A percentile compares a stretch with the other conserved stretches of the same genome.
These are phyloP conservation scores for Fonsecaea nubica DNA, from an alignment of 2,329 filamentous ascomycete genomes.

Conservation along the genomic window DNA sequence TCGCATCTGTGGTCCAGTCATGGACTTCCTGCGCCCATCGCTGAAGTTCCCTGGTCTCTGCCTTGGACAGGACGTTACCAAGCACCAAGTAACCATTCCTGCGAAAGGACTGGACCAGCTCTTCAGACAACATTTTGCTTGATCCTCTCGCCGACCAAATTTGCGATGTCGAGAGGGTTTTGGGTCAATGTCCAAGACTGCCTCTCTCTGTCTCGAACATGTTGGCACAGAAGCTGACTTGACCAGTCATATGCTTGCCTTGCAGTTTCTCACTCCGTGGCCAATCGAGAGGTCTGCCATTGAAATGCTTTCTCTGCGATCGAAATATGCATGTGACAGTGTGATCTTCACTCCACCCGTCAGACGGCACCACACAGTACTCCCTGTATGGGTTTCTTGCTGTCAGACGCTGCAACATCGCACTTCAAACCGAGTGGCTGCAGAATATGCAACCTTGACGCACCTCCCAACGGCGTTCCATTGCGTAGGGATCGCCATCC, in stretches of 20 bases:
- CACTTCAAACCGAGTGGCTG: slow-evolving; percentile 18
- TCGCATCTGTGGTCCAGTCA: slow-evolving; percentile 41
- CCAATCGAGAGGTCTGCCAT: background rate
- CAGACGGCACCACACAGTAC: background rate
- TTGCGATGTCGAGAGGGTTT: background rate
- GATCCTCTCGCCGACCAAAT: background rate
- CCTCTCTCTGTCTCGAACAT: background rate
- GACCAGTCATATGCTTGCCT: background rate
- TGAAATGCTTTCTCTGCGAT: background rate
- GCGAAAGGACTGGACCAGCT: slow-evolving; percentile 10
- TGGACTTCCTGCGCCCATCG: slow-evolving; percentile 48
- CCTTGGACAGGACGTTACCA: slow-evolving; percentile 15
- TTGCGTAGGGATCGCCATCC: slow-evolving; percentile 12
- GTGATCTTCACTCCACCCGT: background rate
- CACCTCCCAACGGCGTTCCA: background rate
- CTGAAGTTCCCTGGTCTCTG: slow-evolving; percentile 31
- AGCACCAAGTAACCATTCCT: slow-evolving; percentile 19
- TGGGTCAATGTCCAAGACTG: background rate
- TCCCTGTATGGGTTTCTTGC: background rate
- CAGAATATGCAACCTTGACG: slow-evolving; percentile 1
- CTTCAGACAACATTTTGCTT: slow-evolving; percentile 4
- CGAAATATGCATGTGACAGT: background rate
- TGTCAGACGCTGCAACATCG: slow-evolving; percentile 16
- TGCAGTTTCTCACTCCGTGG: background rate
- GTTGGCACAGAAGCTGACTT: background rate